Percentiles rank a stretch among this genome's conserved stretches.
Conservation (phyloP, 2,329 filamentous ascomycete genomes). For the Penicillium sp. region DNA sequence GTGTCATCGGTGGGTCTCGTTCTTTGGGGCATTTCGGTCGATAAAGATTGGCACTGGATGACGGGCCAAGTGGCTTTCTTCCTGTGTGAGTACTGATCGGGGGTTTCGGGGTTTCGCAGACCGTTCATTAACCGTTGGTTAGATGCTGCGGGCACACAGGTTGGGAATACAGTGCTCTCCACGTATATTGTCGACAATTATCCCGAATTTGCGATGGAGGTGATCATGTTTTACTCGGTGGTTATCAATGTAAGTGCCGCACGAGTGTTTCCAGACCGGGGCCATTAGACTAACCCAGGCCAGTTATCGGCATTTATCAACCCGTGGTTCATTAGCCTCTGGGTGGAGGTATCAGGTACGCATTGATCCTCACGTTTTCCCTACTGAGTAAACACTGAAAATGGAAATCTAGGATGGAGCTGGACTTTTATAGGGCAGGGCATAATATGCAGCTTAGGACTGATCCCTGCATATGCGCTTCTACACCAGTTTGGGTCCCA, state of each 20-base stretch:
- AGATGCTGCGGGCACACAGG: not conserved
- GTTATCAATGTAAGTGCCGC: not conserved
- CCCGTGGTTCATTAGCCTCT: constrained; percentile 3
- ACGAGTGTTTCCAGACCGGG: not conserved
- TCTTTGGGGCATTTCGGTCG: not conserved
- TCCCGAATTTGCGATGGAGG: not conserved
- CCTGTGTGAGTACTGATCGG: not conserved
- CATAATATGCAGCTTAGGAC: constrained; percentile 2
- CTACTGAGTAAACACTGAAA: not conserved
- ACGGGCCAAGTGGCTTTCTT: not conserved
- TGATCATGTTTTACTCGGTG: not conserved
- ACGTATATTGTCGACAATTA: not conserved
- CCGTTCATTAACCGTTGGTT: not conserved
- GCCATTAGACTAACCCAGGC: not conserved
- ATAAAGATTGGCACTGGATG: constrained; percentile 1
- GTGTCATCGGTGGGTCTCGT: constrained; percentile 2
- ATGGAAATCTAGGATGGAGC: not conserved
- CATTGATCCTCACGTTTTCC: not conserved
- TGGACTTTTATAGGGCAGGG: constrained; percentile 4
- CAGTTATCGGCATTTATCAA: constrained; percentile 5
- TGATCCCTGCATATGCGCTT: constrained; percentile 6
- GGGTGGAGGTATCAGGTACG: constrained; percentile 3
- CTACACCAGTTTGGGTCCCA: not conserved
- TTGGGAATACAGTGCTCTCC: not conserved
- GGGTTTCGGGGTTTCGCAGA: not conserved